Base-by-base conservation (phyloP, 139 green algal genomes). In the Chlorella ohadii region DNA sequence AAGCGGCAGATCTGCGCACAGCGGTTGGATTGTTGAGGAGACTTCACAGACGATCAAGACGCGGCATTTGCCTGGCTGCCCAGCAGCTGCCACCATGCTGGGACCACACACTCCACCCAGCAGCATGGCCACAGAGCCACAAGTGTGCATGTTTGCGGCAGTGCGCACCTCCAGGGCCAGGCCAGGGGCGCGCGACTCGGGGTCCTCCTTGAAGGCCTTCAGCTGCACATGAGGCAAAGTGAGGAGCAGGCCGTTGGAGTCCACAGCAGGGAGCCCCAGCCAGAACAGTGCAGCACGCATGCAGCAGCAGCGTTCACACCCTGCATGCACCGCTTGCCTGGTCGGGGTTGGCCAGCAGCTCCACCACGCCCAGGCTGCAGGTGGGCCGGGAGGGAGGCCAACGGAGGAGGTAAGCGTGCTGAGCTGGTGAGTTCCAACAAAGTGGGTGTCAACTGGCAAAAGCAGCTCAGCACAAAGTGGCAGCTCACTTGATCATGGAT, bases 281-380 rank as follows among this genome's bases (percentile, higher is more conserved):
- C n/a, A n/a, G n/a, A n/a, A n/a, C n/a, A n/a, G n/a, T n/a, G n/a
- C n/a, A n/a, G n/a, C n/a, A n/a, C n/a, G n/a, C n/a, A n/a, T n/a
- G n/a, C n/a, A n/a, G n/a, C n/a, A n/a, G n/a, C n/a, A n/a, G n/a
- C n/a, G n/a, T n/a, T n/a, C n/a, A n/a, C n/a, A n/a, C n/a, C n/a
- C 28, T 38, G 28, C 27, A 4, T 4, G 11, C 51, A 22, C 51
- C 9, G 51, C 72, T 4, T n/a, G 39, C 72, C 72, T 83, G 77
- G 70, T 88, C 85, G 15, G 85, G 88, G 73, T 90, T 86, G 20
- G 83, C 39, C 81, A 89, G 82, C 82, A 91, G 85, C 25, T 75
- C 83, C 27, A 90, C 34, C 19, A 91, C 83, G 15, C 85, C 88
- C 51, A 59, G 51, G 51, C 63, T 87, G 67, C 33, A 19, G 2